Conservation (phyloP, 169 alveolate species). For the Toxoplasma gondii region DNA sequence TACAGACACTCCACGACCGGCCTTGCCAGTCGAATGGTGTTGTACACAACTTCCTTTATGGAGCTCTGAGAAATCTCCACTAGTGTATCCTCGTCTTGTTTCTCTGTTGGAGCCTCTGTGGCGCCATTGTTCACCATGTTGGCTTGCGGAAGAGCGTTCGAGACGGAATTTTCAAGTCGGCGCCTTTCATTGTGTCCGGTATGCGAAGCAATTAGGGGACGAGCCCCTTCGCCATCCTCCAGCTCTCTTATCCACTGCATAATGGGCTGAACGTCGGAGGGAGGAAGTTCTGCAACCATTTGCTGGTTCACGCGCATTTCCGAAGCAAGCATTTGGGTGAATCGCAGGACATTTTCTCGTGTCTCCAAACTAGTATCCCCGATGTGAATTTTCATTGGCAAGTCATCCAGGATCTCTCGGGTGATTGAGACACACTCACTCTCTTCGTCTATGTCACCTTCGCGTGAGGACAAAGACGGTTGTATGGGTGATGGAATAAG, state of each 20-base stretch:
- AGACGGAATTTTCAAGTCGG: not conserved
- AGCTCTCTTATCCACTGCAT: not conserved
- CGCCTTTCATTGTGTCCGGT: not conserved
- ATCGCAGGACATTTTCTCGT: not conserved
- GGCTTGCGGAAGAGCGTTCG: too few species aligned
- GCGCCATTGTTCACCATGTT: not conserved
- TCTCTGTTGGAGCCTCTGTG: not conserved
- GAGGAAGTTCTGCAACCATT: not conserved
- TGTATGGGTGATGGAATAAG: not conserved
- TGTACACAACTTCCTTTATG: slow-evolving; percentile 1
- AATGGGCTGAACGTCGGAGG: not conserved
- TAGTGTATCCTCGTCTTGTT: not conserved
- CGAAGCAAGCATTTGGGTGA: not conserved
- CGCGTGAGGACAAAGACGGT: not conserved
- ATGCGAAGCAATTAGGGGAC: not conserved
- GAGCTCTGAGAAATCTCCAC: not conserved
- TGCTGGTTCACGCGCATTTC: not conserved
- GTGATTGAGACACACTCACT: not conserved
- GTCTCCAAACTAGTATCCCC: not conserved
- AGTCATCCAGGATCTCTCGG: slow-evolving; percentile 24
- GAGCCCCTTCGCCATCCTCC: not conserved
- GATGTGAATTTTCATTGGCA: slow-evolving; percentile 14
- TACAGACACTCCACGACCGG: slow-evolving; percentile 5
- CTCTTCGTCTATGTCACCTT: not conserved
- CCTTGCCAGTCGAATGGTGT: slow-evolving; percentile 12